Percentiles rank a stretch among this genome's conserved stretches.
Evolutionary conservation across 1,284 basidiomycete species (phyloP).

Genomic region (Ganoderma leucocontextum): DNA sequence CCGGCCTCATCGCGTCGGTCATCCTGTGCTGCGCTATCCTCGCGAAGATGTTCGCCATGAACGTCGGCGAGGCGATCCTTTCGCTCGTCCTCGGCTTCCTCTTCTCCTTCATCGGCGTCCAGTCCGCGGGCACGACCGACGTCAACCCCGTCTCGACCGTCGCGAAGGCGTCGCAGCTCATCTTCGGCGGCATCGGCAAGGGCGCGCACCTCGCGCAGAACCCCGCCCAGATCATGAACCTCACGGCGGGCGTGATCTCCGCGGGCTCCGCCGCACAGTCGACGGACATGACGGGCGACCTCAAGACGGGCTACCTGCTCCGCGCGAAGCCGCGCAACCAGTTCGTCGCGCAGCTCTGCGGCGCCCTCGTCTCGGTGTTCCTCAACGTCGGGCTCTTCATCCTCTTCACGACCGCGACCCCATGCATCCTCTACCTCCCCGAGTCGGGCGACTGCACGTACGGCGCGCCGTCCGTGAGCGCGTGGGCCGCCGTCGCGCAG

Average conservation of each 20-base stretch:
- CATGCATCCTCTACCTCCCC: conserved; percentile 60
- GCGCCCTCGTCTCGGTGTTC: conserved; percentile 66
- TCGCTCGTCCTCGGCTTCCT: conserved; percentile 68
- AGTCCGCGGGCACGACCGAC: conserved; percentile 65
- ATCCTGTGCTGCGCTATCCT: conserved; percentile 65
- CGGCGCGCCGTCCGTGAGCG: conserved; percentile 64
- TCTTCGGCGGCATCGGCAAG: conserved; percentile 68
- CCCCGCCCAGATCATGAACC: conserved; percentile 61
- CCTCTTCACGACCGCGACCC: conserved; percentile 69
- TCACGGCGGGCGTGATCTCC: conserved; percentile 66
- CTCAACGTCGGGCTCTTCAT: conserved; percentile 66
- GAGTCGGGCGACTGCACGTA: conserved; percentile 57
- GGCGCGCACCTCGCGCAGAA: conserved; percentile 46
- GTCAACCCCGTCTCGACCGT: conserved; percentile 68
- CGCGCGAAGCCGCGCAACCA: conserved; percentile 72
- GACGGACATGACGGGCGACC: conserved; percentile 76
- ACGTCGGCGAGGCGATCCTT: conserved; percentile 65
- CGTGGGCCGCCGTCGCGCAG: conserved; percentile 70
- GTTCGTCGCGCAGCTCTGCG: conserved; percentile 69
- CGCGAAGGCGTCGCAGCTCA: conserved; percentile 66
- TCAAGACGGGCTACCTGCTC: conserved; percentile 77
- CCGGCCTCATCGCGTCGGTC: conserved; percentile 57
- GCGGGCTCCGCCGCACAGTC: conserved; percentile 68
- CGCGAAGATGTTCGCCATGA: conserved; percentile 63
- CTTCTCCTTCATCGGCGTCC: conserved; percentile 76